Evolutionary conservation across 768 basidiomycete genomes (phyloP), one percentile per base, ranked within the genome.

Genomic region (Mycena galopus): DNA sequence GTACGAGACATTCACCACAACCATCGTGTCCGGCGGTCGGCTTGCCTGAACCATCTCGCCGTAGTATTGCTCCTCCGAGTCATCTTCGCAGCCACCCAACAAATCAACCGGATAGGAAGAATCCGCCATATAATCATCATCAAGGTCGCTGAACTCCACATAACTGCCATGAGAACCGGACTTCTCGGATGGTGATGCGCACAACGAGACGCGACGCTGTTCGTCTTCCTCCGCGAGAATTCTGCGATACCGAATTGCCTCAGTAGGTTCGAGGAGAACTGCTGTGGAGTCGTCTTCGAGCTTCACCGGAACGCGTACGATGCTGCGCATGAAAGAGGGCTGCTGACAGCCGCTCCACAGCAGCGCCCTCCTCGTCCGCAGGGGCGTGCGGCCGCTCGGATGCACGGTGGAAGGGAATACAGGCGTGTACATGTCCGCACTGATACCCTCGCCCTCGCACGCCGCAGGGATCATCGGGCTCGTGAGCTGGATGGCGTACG

Each of bases 261-360:
- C 71, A 21, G 23, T 30, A 11, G 42, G 30, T 11, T 35, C 33
- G n/a, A 72, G 64, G 25, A 55, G 50, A 11, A 61, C 37, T 12
- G 71, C 71, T 32, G 14, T 17, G 1, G 58, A 19, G 42, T 72
- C 65, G 21, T 72, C 71, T 42, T 32, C 65, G 9, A 66, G 42
- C 19, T 33, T 55, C n/a, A 72, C 71, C 0, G 71, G 71, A 1
- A 72, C 71, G 32, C 65, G 65, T 5, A 72, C 65, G 19, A 67
- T 39, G 65, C 50, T 66, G 42, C 71, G 65, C 65, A 66, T 66
- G 53, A 55, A 72, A 33, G 71, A 72, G 0, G 71, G 71, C 60
- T 72, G 71, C 42, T 72, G 71, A n/a, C 51, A 53, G 60, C 37
- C 53, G n/a, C 47, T 30, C 71, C 71, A 72, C 14, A 65, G 71